These are phyloP conservation scores for Saccharomyces hybrid DNA, from an alignment of 1,139 yeast genomes.

Conservation along the genomic window DNA sequence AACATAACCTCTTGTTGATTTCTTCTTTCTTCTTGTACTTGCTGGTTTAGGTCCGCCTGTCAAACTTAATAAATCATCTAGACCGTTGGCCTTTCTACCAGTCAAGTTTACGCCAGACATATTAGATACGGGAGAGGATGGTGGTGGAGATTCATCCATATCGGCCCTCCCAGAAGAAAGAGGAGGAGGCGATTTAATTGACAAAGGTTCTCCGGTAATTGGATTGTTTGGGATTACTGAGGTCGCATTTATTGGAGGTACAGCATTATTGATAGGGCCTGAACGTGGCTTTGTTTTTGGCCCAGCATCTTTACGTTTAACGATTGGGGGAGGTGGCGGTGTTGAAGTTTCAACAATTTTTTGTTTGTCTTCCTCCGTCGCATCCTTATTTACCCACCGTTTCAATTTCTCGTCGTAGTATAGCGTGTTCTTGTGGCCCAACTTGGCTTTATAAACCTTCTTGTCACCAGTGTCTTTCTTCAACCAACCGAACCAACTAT, in stretches of 20 bases:
- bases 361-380: conserved; percentile 64
- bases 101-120: conserved; percentile 10
- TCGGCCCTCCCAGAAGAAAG: not conserved
- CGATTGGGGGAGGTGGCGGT: conserved; percentile 67
- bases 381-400: conserved; percentile 77
- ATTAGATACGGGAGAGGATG: conserved; percentile 6
- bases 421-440: conserved; percentile 70
- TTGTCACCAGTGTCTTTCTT: conserved; percentile 50
- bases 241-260: not conserved
- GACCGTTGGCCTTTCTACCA: conserved; percentile 37
- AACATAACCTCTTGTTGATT: conserved; percentile 65
- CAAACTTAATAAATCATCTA: conserved; percentile 59
- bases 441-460: conserved; percentile 73
- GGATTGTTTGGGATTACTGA: conserved; percentile 2
- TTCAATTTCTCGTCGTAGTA: conserved; percentile 77
- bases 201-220: not conserved
- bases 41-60: conserved; percentile 26
- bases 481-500: conserved; percentile 43
- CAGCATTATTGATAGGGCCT: not conserved
- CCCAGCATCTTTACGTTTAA: conserved; percentile 34
- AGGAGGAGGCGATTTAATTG: not conserved
- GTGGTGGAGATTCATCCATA: conserved; percentile 2
- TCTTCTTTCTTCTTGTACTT: conserved; percentile 41
- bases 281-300: conserved; percentile 34
- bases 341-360: conserved; percentile 52